Evolutionary conservation across 2,329 filamentous ascomycete genomes (phyloP).

Genomic region (Pezicula neosporulosa): DNA sequence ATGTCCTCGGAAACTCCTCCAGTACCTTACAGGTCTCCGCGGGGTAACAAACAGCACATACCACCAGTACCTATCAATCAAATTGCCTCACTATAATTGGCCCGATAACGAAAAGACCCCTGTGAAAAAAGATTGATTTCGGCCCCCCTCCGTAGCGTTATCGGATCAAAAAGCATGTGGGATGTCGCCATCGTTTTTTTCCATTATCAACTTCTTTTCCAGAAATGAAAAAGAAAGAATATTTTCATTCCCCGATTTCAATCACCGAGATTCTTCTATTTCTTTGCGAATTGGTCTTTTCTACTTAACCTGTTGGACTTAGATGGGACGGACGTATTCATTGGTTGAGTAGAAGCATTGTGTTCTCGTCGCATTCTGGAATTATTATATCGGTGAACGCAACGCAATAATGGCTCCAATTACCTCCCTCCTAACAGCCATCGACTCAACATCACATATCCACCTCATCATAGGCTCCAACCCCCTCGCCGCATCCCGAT

Average conservation of each 20-base stretch:
- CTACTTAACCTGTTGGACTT: no score
- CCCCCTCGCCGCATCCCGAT: conserved; percentile 81
- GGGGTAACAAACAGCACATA: no score
- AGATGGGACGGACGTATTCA: no score
- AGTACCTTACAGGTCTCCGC: no score
- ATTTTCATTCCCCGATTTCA: background rate
- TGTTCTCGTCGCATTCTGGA: no score
- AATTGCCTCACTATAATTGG: background rate
- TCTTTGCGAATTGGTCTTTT: no score
- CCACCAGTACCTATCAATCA: background rate
- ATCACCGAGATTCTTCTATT: no score
- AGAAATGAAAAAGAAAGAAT: no score
- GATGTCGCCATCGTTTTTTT: conserved; percentile 1
- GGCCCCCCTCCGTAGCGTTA: background rate
- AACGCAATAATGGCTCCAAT: background rate
- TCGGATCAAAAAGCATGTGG: background rate
- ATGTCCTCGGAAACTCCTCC: no score
- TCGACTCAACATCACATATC: conserved; percentile 65
- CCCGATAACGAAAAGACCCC: background rate
- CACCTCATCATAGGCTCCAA: conserved; percentile 87
- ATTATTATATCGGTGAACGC: no score
- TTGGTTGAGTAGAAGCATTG: no score
- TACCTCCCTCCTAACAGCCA: conserved; percentile 63
- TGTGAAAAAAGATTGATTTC: background rate
- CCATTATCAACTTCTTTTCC: background rate